phyloP scores from a whole-genome alignment of 2,329 filamentous ascomycete genomes.

The Aureobasidium sp. region DNA sequence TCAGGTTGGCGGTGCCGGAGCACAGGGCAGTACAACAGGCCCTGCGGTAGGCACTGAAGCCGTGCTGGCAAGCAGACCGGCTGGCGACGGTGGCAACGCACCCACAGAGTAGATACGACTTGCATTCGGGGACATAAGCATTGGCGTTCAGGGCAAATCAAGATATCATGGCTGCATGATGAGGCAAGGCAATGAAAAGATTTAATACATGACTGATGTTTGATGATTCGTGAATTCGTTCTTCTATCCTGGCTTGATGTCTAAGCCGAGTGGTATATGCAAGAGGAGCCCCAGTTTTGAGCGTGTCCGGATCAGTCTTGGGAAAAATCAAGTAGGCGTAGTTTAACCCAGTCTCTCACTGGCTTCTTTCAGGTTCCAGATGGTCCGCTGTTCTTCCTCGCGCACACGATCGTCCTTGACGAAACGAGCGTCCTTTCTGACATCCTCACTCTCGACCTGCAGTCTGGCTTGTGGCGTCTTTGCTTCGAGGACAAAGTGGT shows the following conservation, averaged over 20 bases:
- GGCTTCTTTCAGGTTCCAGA: constrained; percentile 69
- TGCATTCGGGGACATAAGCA: constrained; percentile 15
- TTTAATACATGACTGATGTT: neutral
- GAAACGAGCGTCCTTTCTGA: constrained; percentile 77
- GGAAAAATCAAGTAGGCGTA: neutral
- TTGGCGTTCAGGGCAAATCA: constrained; percentile 20
- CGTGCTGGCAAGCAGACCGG: constrained; percentile 30
- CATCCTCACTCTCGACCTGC: constrained; percentile 86
- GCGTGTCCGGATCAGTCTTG: neutral
- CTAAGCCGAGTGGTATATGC: neutral
- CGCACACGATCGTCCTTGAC: constrained; percentile 80
- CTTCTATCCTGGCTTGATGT: neutral
- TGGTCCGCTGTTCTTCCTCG: constrained; percentile 53
- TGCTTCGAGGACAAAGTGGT: constrained; percentile 93
- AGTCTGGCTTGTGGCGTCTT: constrained; percentile 74
- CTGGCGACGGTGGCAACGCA: constrained; percentile 25
- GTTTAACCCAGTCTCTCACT: constrained; percentile 67
- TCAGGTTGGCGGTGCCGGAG: constrained; percentile 21
- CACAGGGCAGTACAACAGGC: constrained; percentile 15
- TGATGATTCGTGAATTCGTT: constrained; percentile 11
- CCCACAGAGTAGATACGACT: constrained; percentile 15
- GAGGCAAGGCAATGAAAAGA: constrained; percentile 13
- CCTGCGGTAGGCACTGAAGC: constrained; percentile 27
- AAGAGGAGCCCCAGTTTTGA: neutral
- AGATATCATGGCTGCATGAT: constrained; percentile 15